Conservation (phyloP, 495 filamentous ascomycete genomes). For the Chaetomidium leptoderma region DNA sequence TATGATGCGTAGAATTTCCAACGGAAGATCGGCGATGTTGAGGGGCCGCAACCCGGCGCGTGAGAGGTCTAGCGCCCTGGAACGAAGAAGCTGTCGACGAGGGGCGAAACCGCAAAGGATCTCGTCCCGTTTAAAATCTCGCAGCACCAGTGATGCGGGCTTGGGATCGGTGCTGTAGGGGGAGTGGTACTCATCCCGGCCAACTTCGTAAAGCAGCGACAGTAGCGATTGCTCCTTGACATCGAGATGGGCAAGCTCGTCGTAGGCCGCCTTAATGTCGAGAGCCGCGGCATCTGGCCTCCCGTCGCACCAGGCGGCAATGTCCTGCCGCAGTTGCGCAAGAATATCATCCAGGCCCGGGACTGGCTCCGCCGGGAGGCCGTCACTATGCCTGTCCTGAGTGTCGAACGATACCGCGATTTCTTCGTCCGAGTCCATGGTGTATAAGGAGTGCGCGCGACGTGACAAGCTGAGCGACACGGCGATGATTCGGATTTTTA, state of each 20-base stretch:
- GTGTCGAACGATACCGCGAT: too few relatives aligned
- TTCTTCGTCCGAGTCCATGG: too few relatives aligned
- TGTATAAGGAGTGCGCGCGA: too few relatives aligned
- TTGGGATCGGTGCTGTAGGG: too few relatives aligned
- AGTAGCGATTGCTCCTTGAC: background rate
- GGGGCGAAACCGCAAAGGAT: background rate
- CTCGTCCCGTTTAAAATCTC: background rate
- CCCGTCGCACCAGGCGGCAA: background rate
- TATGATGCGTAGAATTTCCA: background rate
- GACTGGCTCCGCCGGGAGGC: too few relatives aligned
- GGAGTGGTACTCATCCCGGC: background rate
- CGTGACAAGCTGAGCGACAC: too few relatives aligned
- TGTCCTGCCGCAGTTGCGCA: background rate
- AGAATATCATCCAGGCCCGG: background rate
- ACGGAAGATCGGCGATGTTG: background rate
- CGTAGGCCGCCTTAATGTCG: background rate
- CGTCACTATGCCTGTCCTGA: too few relatives aligned
- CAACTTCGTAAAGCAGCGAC: too few relatives aligned
- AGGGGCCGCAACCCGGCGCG: background rate
- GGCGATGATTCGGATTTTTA: too few relatives aligned
- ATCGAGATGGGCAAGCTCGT: background rate
- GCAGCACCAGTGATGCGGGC: too few relatives aligned
- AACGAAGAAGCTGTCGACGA: background rate
- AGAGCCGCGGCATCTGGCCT: background rate
- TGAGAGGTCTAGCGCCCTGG: background rate